A percentile compares a stretch with the other conserved stretches of the same genome.
These are phyloP conservation scores for Alternaria sp. DNA, from an alignment of 2,329 filamentous ascomycete genomes.

Conservation along the genomic window DNA sequence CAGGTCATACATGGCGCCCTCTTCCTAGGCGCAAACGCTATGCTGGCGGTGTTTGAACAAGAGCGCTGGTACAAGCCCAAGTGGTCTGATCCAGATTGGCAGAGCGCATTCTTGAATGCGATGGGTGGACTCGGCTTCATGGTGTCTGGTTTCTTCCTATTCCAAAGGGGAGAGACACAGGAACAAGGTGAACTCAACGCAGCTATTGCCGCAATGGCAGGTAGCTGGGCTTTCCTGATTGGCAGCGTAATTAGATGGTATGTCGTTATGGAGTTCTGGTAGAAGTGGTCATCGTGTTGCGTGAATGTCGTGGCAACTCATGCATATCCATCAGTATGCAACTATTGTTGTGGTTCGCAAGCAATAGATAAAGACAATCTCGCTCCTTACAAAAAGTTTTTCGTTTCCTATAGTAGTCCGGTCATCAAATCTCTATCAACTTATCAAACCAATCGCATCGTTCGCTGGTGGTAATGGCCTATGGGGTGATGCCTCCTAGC, in stretches of 20 bases:
- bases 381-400: not conserved
- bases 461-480: not conserved
- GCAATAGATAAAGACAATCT: not conserved
- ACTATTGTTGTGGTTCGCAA: not conserved
- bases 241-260: slow-evolving; percentile 39
- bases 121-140: slow-evolving; percentile 41
- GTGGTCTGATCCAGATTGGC: slow-evolving; percentile 35
- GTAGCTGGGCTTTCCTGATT: slow-evolving; percentile 39
- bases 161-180: slow-evolving; percentile 12
- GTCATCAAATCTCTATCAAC: not conserved
- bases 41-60: slow-evolving; percentile 38
- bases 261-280: slow-evolving; percentile 27
- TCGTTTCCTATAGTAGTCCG: not conserved
- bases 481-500: too few species aligned
- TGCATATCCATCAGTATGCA: not conserved
- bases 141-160: slow-evolving; percentile 39
- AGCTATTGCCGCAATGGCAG: slow-evolving; percentile 30
- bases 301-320: not conserved
- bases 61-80: slow-evolving; percentile 41
- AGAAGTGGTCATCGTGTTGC: not conserved
- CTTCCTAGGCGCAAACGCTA: slow-evolving; percentile 38
- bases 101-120: slow-evolving; percentile 36
- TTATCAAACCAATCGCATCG: not conserved
- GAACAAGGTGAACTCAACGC: slow-evolving; percentile 12
- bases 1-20: slow-evolving; percentile 38